These are phyloP conservation scores for Byssothecium circinans DNA, from an alignment of 2,329 filamentous ascomycete species.

Conservation along the genomic window DNA sequence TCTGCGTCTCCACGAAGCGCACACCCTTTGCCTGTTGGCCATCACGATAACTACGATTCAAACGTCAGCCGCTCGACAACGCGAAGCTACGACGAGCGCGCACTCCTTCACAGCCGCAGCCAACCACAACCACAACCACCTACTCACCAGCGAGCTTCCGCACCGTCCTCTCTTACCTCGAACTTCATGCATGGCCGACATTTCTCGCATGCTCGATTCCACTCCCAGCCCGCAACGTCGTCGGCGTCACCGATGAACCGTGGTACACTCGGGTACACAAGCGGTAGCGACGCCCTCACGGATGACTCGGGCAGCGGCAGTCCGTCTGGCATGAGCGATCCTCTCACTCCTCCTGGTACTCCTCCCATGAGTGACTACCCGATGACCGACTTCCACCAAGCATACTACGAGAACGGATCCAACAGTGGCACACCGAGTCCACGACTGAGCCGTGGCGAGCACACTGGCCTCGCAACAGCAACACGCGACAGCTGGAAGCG, in stretches of 20 bases:
- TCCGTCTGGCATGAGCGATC: constrained; percentile 57
- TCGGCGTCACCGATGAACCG: constrained; percentile 32
- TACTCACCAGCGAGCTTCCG: constrained; percentile 43
- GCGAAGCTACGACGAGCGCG: constrained; percentile 46
- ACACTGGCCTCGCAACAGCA: constrained; percentile 39
- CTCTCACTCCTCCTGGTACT: constrained; percentile 76
- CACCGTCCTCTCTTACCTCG: constrained; percentile 43
- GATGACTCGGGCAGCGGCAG: constrained; percentile 65
- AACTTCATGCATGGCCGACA: constrained; percentile 41
- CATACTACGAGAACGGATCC: constrained; percentile 38
- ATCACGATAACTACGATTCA: constrained; percentile 46
- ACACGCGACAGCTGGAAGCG: constrained; percentile 46
- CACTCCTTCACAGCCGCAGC: constrained; percentile 27
- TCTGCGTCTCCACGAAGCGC: constrained; percentile 56
- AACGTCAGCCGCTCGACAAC: constrained; percentile 43
- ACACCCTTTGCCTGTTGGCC: constrained; percentile 38
- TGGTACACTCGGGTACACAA: constrained; percentile 45
- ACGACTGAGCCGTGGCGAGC: constrained; percentile 41
- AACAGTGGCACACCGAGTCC: constrained; percentile 42
- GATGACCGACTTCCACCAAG: constrained; percentile 40
- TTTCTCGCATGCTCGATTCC: constrained; percentile 41
- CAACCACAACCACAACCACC: constrained; percentile 36
- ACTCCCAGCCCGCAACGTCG: constrained; percentile 39
- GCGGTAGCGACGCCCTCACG: constrained; percentile 49
- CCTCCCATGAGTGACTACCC: constrained; percentile 65